Base-by-base conservation (phyloP, 495 filamentous ascomycete genomes). In the Podospora appendiculata region DNA sequence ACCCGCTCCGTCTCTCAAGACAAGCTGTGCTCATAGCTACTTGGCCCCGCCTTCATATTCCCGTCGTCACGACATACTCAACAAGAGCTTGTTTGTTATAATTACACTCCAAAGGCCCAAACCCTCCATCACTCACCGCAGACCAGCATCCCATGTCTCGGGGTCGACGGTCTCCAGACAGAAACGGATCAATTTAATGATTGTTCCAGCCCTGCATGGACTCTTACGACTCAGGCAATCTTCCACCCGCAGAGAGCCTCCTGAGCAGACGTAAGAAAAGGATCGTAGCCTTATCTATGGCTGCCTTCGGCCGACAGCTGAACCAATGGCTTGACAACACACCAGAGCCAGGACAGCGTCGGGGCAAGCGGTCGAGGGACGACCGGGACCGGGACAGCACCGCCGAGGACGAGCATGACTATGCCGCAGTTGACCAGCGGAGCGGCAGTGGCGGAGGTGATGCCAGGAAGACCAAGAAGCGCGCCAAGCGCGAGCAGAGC, bases 271-370 rank as follows among this genome's bases (percentile, higher is more conserved):
- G 57, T 42, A 68, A 64, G 52, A 55, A 63, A 47, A 50, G 55
- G 49, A 66, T 66, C 14, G 41, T 68, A 9, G 58, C 52, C 18
- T 50, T 25, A 64, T 64, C 58, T 64, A 66, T 68, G 65, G 61
- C 54, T 59, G 35, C 60, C 47, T 40, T 68, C 12, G 40, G 42
- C 10, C 44, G 34, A 34, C 41, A 48, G 12, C 41, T 67, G 46
- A 48, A 68, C 18, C 16, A 47, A 62, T 62, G 63, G 54, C 55
- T 68, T 60, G 51, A 66, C 4, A 54, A 53, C 32, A 45, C 53
- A 13, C 33, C 35, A 25, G 25, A 25, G 25, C 11, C 44, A 14
- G 45, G 40, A 19, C 44, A 47, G 45, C 39, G 36, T n/a, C 51
- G 13, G 39, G 14, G 32, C 39, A 58, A 55, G 53, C 55, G 55